These are phyloP conservation scores for Aureobasidium sp. DNA, from an alignment of 2,329 filamentous ascomycete genomes.

Conservation along the genomic window DNA sequence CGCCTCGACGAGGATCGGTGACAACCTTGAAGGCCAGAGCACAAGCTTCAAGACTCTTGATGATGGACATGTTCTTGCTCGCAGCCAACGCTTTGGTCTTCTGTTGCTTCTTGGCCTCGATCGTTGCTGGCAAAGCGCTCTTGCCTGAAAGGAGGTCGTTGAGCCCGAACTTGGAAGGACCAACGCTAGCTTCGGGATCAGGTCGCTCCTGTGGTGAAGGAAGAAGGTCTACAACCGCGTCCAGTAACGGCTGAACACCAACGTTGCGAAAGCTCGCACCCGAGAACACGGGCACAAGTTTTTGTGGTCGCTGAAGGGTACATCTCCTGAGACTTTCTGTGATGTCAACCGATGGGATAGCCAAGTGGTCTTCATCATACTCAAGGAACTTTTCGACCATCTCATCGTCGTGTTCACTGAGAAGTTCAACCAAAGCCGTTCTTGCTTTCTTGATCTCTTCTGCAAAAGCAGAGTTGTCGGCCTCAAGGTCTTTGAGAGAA, in stretches of 20 bases:
- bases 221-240: slow-evolving; percentile 80
- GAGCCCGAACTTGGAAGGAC: slow-evolving; percentile 47
- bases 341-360: slow-evolving; percentile 59
- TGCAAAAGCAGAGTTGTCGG: slow-evolving; percentile 44
- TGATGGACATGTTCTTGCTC: slow-evolving; percentile 26
- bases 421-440: slow-evolving; percentile 67
- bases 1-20: slow-evolving; percentile 75
- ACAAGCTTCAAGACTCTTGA: slow-evolving; percentile 61
- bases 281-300: slow-evolving; percentile 79
- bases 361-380: slow-evolving; percentile 62
- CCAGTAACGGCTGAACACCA: slow-evolving; percentile 83
- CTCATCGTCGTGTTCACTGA: slow-evolving; percentile 82
- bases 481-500: slow-evolving; percentile 47
- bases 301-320: slow-evolving; percentile 60
- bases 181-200: slow-evolving; percentile 68
- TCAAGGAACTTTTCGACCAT: slow-evolving; percentile 82
- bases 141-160: slow-evolving; percentile 37
- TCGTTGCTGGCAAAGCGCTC: slow-evolving; percentile 20
- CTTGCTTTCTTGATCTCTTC: slow-evolving; percentile 70
- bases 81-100: slow-evolving; percentile 17
- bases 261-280: slow-evolving; percentile 92
- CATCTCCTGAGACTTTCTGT: slow-evolving; percentile 67
- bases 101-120: slow-evolving; percentile 16
- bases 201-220: slow-evolving; percentile 76
- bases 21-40: slow-evolving; percentile 87